phyloP scores from a whole-genome alignment of 306 rosid genomes.

The Gillenia trifoliata region DNA sequence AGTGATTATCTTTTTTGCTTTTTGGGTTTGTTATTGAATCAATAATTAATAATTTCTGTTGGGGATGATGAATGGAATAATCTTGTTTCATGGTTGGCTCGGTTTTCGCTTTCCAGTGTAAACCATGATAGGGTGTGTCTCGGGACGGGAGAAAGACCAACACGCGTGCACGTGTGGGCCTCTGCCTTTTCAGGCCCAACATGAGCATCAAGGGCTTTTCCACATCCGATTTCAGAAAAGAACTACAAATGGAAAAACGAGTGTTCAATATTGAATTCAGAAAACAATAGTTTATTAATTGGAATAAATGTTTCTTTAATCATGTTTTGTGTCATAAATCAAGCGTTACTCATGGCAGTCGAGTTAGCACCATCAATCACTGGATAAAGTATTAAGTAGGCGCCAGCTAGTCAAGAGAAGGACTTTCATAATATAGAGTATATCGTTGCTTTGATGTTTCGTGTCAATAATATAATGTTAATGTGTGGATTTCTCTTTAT shows the following conservation, averaged over 20 bases:
- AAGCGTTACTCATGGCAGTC: not conserved
- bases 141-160: not conserved
- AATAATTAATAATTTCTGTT: too few species aligned
- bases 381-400: too few species aligned
- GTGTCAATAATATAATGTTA: too few species aligned
- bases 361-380: not conserved
- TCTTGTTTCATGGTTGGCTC: constrained; percentile 1
- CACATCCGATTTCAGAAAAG: not conserved
- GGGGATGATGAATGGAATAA: not conserved
- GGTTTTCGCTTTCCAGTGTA: not conserved
- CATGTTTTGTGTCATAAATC: not conserved
- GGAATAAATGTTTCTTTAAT: not conserved
- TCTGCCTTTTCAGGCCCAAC: not conserved
- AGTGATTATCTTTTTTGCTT: constrained; percentile 4
- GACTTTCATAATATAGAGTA: not conserved
- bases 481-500: too few species aligned
- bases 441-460: not conserved
- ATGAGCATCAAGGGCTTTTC: not conserved
- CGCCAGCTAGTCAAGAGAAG: too few species aligned
- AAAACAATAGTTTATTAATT: not conserved
- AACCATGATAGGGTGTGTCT: not conserved
- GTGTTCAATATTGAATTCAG: not conserved
- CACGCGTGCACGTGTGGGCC: constrained; percentile 9
- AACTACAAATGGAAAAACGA: not conserved
- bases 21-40: not conserved